Base-by-base conservation (phyloP, 345 rosid genomes). In the Eucalyptus urophylla region DNA sequence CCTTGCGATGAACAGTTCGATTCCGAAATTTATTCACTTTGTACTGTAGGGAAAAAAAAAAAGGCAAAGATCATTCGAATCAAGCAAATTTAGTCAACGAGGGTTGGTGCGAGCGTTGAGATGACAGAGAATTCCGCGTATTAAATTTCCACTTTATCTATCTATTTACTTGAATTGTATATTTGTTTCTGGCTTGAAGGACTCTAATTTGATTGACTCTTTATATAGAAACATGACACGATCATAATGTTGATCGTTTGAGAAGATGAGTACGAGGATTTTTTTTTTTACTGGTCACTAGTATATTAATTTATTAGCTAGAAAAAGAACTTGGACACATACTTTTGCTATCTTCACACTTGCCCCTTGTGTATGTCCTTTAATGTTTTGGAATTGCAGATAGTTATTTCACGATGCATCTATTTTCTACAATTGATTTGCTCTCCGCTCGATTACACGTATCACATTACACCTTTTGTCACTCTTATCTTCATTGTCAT, bases 231-330 rank as follows among this genome's bases (percentile, higher is more conserved):
- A 24, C n/a, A 58, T 11, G 27, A 14, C 29, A 58, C 13, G 1
- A 24, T 24, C 29, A 58, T 58, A 58, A 58, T 56, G 6, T 49
- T 13, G 50, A 49, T 56, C 1, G 0, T 56, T 10, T 56, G 62
- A 56, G 29, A 56, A 56, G n/a, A 58, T 58, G 65, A 24, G 65
- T 14, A 14, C 1, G 4, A 25, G 13, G n/a, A 5, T n/a, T 1
- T 22, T 58, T 58, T 25, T 5, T 0, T 11, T 24, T 22, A 3
- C 0, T 19, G 0, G 58, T 53, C 2, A 25, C 58, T 58, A 24
- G 65, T 58, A 11, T 58, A 11, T 25, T 58, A 27, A 50, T 50
- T 50, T 50, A 15, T 50, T 50, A 50, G 8, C 53, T 50, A 50
- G 53, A 14, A 58, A 25, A 58, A 58, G n/a, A 58, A 24, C n/a